These are phyloP conservation scores for Epichloe bromicola DNA, from an alignment of 2,329 filamentous ascomycete genomes.

Conservation along the genomic window DNA sequence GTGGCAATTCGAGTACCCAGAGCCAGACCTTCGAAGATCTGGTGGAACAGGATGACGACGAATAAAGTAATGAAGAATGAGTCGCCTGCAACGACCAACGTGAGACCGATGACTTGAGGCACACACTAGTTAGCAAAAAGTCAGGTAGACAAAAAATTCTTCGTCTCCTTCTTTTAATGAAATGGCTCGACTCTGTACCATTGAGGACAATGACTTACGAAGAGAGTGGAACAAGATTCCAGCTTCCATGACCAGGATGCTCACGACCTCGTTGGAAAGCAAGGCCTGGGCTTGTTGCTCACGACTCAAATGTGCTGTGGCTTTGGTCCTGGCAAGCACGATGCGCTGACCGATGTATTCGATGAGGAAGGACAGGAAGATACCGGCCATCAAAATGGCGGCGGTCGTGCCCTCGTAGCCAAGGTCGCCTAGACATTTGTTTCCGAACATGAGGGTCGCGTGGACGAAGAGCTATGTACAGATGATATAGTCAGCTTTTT, in stretches of 20 bases:
- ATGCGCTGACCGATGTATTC: constrained; percentile 54
- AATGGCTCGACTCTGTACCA: neutral
- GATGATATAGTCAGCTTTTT: neutral
- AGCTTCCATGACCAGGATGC: constrained; percentile 56
- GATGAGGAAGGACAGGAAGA: constrained; percentile 59
- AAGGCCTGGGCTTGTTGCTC: constrained; percentile 14
- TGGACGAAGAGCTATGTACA: constrained; percentile 56
- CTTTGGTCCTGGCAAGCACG: constrained; percentile 26
- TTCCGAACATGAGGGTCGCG: constrained; percentile 58
- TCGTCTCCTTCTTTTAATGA: neutral
- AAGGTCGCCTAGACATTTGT: constrained; percentile 53
- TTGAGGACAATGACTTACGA: constrained; percentile 25
- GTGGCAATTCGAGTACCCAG: constrained; percentile 58
- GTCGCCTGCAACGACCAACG: constrained; percentile 47
- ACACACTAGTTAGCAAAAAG: neutral
- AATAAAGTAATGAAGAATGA: constrained; percentile 44
- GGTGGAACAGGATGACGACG: constrained; percentile 62
- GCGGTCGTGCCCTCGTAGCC: constrained; percentile 56
- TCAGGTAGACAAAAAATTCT: too few relatives aligned
- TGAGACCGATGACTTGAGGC: constrained; percentile 45
- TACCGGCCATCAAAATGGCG: constrained; percentile 59
- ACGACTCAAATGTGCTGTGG: constrained; percentile 13
- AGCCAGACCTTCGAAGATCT: constrained; percentile 66
- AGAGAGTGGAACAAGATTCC: constrained; percentile 67
- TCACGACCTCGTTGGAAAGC: constrained; percentile 36